Evolutionary conservation across 345 rosid genomes (phyloP).

Genomic region (Euphorbia peplus): DNA sequence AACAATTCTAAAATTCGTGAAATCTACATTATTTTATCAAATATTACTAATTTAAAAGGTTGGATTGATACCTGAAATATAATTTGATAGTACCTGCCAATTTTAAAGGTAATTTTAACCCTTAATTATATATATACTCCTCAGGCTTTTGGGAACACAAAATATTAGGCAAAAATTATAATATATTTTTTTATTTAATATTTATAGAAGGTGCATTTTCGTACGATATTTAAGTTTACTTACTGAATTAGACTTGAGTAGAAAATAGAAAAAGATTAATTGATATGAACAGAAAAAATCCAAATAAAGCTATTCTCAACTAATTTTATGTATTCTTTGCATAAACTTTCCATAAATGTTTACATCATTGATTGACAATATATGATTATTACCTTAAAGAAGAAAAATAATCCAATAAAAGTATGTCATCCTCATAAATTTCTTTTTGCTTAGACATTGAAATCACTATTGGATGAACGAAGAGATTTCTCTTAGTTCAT

Average conservation of each 20-base stretch:
- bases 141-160: not conserved
- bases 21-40: too few species aligned
- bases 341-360: not conserved
- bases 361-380: not conserved
- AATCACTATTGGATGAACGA: not conserved
- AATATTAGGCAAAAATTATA: not conserved
- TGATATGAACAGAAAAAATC: slow-evolving; percentile 2
- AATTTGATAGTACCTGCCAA: too few species aligned
- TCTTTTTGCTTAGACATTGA: not conserved
- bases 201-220: not conserved
- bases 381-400: not conserved
- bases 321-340: not conserved
- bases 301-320: slow-evolving; percentile 1
- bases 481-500: not conserved
- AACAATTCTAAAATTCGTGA: too few species aligned
- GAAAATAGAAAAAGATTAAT: not conserved
- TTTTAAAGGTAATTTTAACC: too few species aligned
- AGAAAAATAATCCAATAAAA: not conserved
- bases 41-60: too few species aligned
- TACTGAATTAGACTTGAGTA: not conserved
- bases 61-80: too few species aligned
- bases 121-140: not conserved
- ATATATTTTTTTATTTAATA: not conserved
- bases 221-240: not conserved
- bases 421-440: not conserved